Evolutionary conservation across 345 rosid genomes (phyloP).

Genomic region (Hibiscus mutabilis): DNA sequence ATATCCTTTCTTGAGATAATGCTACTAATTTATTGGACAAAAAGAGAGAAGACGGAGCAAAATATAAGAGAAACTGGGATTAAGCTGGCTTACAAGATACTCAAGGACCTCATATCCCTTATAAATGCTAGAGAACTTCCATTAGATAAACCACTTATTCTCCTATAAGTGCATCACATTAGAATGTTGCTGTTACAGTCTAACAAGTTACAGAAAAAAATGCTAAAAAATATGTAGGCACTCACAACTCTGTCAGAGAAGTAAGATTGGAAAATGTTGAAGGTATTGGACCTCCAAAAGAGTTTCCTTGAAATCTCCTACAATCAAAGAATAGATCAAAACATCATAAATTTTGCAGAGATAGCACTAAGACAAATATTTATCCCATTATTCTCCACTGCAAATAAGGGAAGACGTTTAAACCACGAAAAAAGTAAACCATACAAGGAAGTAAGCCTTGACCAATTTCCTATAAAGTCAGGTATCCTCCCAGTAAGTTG

Average conservation of each 20-base stretch:
- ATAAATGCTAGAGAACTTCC: constrained; percentile 49
- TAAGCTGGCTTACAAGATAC: constrained; percentile 33
- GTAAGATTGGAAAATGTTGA: constrained; percentile 42
- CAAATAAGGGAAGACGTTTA: background rate
- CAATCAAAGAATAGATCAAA: constrained; percentile 16
- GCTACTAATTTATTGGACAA: constrained; percentile 2
- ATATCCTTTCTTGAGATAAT: constrained; percentile 2
- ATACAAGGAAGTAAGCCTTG: constrained; percentile 43
- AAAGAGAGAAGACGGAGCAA: background rate
- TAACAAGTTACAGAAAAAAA: background rate
- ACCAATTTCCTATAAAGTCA: constrained; percentile 60
- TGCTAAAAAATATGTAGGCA: background rate
- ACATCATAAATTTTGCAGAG: background rate
- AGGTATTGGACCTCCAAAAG: constrained; percentile 63
- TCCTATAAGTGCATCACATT: constrained; percentile 31
- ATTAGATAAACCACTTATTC: constrained; percentile 55
- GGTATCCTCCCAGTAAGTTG: constrained; percentile 62
- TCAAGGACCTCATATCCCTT: constrained; percentile 39
- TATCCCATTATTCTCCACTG: background rate
- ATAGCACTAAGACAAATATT: background rate
- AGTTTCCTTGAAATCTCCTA: constrained; percentile 66
- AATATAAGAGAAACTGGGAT: background rate
- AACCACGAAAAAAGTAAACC: background rate
- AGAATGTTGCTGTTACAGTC: constrained; percentile 5
- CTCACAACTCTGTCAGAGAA: constrained; percentile 54